Base-by-base conservation (phyloP, 2,329 filamentous ascomycete species). In the Penicillium sp. region DNA sequence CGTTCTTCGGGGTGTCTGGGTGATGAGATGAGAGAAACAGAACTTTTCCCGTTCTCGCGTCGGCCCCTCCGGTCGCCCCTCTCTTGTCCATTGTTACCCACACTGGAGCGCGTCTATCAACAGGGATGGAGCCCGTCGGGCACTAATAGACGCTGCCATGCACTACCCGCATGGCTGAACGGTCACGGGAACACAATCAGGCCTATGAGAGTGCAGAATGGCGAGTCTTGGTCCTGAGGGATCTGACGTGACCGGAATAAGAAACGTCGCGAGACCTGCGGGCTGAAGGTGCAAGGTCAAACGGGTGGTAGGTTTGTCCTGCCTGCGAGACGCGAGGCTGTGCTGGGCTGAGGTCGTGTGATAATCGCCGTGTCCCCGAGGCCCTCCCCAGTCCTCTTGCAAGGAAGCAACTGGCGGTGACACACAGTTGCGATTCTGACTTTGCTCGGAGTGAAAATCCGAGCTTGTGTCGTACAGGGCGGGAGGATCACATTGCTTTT, bases 91-190 rank as follows among this genome's bases (percentile, higher is more conserved):
- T 65, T 22, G 19, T 22, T 62, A 69, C 51, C 68, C 68, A 67
- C 68, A 66, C 65, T 62, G 67, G 62, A 68, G 66, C 68, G 68
- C 68, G 68, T 67, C 67, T 69, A 70, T 65, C 67, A 65, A 28
- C 63, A 67, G 37, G 65, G 65, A 67, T 70, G 68, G 62, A 63
- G 62, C 63, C 62, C 53, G 62, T 68, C 65, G 65, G 65, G 66
- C 67, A 70, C 69, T 70, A 69, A 70, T 69, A 70, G 67, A 49
- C 68, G 68, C 68, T 60, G 64, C 66, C 68, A 70, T 65, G 52
- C 68, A 64, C 65, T 59, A 61, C 68, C 68, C 68, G 70, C 69
- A 71, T 68, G 68, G 55, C 52, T 22, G 40, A 51, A 59, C 54
- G 53, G 65, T 71, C 70, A 71, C 69, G 69, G 69, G 70, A 71